phyloP scores from a whole-genome alignment of 2,329 filamentous ascomycete species.

The Pseudogymnoascus sp. region DNA sequence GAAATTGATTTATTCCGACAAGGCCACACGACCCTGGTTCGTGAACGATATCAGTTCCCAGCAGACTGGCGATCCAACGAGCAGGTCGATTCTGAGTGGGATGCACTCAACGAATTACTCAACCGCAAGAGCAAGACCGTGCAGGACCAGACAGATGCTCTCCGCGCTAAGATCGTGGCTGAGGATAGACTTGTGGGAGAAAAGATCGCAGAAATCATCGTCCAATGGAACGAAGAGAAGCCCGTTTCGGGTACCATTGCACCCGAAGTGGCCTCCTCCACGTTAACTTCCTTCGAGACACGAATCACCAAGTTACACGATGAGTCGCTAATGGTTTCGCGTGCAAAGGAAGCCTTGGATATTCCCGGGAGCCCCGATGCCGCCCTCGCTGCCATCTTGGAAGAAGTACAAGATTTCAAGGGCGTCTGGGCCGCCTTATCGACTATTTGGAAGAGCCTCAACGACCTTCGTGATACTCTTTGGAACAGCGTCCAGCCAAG shows the following conservation, averaged over 20 bases:
- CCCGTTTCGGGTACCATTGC: slow-evolving; percentile 92
- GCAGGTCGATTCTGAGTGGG: slow-evolving; percentile 95
- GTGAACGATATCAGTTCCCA: slow-evolving; percentile 90
- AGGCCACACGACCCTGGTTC: slow-evolving; percentile 83
- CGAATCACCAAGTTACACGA: slow-evolving; percentile 79
- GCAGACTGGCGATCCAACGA: slow-evolving; percentile 93
- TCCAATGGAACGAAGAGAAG: slow-evolving; percentile 93
- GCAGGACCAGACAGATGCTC: slow-evolving; percentile 88
- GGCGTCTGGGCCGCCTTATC: slow-evolving; percentile 95
- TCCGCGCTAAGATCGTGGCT: slow-evolving; percentile 88
- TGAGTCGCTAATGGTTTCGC: slow-evolving; percentile 88
- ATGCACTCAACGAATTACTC: slow-evolving; percentile 84
- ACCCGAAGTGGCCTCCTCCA: slow-evolving; percentile 79
- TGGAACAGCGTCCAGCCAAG: slow-evolving; percentile 96
- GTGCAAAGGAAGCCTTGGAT: slow-evolving; percentile 93
- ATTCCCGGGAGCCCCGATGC: slow-evolving; percentile 74
- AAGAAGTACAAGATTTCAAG: slow-evolving; percentile 98
- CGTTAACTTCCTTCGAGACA: slow-evolving; percentile 73
- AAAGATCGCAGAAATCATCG: slow-evolving; percentile 78
- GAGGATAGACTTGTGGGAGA: slow-evolving; percentile 88
- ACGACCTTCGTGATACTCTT: slow-evolving; percentile 83
- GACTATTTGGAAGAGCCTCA: slow-evolving; percentile 93
- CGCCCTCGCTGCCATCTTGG: slow-evolving; percentile 76
- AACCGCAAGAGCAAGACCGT: slow-evolving; percentile 91
- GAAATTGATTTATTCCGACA: slow-evolving; percentile 95